These are phyloP conservation scores for Luzula sylvatica DNA, from an alignment of 176 grass and related monocot genomes.

Conservation along the genomic window DNA sequence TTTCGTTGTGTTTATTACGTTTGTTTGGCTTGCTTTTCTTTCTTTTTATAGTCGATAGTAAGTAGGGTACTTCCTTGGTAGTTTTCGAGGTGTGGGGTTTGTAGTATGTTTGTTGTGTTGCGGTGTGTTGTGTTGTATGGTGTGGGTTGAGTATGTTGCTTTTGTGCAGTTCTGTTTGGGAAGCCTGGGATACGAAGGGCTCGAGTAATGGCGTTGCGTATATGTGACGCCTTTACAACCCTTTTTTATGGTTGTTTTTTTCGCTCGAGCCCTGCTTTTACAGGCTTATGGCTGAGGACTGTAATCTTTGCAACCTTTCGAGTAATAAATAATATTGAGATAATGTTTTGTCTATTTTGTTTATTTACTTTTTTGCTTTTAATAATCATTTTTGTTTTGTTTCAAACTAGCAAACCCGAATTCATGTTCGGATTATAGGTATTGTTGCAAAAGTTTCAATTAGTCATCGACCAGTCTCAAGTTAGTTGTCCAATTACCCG, in stretches of 20 bases:
- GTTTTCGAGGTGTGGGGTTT: conserved; percentile 25
- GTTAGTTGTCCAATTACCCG: no score
- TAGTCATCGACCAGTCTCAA: no score
- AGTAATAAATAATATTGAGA: conserved; percentile 37
- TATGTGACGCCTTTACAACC: conserved; percentile 43
- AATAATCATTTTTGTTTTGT: no score
- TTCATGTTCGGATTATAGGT: no score
- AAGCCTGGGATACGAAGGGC: conserved; percentile 42
- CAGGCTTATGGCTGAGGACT: conserved; percentile 44
- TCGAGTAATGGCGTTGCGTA: conserved; percentile 35
- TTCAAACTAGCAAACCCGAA: no score
- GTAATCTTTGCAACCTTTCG: conserved; percentile 65
- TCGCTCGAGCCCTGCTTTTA: conserved; percentile 51
- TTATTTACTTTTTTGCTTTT: not conserved
- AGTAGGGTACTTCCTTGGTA: conserved; percentile 19
- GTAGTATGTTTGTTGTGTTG: conserved; percentile 12
- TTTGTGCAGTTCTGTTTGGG: conserved; percentile 42
- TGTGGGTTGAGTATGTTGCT: conserved; percentile 37
- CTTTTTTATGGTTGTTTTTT: conserved; percentile 73
- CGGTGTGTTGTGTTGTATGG: no score
- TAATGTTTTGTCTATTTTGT: conserved; percentile 3
- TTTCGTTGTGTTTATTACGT: conserved; percentile 13
- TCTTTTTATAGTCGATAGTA: conserved; percentile 6
- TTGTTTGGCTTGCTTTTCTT: conserved; percentile 21
- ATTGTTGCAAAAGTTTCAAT: no score